Evolutionary conservation across 2,329 filamentous ascomycete species (phyloP).

Genomic region (Fusarium brachygibbosum): DNA sequence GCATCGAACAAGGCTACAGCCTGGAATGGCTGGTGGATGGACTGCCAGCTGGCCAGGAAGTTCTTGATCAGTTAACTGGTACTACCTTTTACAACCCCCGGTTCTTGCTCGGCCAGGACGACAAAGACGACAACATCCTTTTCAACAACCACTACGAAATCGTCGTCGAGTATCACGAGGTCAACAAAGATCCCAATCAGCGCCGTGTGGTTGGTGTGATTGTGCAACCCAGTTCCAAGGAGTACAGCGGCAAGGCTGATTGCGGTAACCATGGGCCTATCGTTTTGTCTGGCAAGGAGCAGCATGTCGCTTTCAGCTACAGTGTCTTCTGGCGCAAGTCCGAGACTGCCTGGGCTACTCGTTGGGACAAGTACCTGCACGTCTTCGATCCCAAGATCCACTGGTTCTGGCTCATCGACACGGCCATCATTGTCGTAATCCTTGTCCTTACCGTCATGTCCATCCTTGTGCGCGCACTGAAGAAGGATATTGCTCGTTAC

Average conservation of each 20-base stretch:
- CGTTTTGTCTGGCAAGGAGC: slow-evolving; percentile 72
- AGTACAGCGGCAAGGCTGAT: slow-evolving; percentile 69
- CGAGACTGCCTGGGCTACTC: slow-evolving; percentile 89
- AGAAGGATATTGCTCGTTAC: slow-evolving; percentile 96
- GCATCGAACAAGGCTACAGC: slow-evolving; percentile 88
- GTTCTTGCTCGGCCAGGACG: slow-evolving; percentile 78
- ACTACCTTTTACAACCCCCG: slow-evolving; percentile 91
- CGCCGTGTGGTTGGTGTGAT: slow-evolving; percentile 92
- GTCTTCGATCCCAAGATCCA: slow-evolving; percentile 98
- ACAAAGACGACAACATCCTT: slow-evolving; percentile 68
- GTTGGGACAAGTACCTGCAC: slow-evolving; percentile 99
- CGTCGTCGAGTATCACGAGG: slow-evolving; percentile 89
- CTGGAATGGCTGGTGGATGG: slow-evolving; percentile 97
- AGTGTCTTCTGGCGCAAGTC: slow-evolving; percentile 91
- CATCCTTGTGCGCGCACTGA: slow-evolving; percentile 88
- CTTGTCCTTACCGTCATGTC: slow-evolving; percentile 91
- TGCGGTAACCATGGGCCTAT: slow-evolving; percentile 74
- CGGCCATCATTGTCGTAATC: slow-evolving; percentile 93
- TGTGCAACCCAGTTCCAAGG: slow-evolving; percentile 83
- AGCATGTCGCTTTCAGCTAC: slow-evolving; percentile 86
- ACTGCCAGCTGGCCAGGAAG: slow-evolving; percentile 87
- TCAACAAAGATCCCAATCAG: slow-evolving; percentile 73
- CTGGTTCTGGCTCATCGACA: slow-evolving; percentile 98
- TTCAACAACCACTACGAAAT: slow-evolving; percentile 99
- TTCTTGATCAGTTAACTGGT: slow-evolving; percentile 80